phyloP scores from a whole-genome alignment of 208 protist genomes.

The Leishmania gerbilli region DNA sequence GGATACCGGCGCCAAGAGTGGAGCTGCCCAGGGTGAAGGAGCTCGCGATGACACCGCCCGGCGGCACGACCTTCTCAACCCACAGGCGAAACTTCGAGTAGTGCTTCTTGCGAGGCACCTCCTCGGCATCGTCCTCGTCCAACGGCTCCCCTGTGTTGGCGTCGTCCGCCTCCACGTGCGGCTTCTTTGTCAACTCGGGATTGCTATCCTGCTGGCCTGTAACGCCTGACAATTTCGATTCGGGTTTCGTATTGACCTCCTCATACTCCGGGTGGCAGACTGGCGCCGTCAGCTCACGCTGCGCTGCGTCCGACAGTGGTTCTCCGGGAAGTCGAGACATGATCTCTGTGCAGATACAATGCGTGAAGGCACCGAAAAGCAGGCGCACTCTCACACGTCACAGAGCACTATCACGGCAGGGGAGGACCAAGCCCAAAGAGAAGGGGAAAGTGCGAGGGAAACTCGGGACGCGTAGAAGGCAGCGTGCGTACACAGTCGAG shows the following conservation, averaged over 20 bases:
- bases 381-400: background rate
- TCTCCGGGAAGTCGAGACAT: slow-evolving; percentile 26
- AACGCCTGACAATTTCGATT: background rate
- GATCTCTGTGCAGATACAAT: background rate
- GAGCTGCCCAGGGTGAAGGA: slow-evolving; percentile 62
- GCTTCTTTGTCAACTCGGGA: slow-evolving; percentile 1
- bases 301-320: background rate
- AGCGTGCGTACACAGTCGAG: background rate
- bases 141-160: slow-evolving; percentile 5
- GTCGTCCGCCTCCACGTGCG: background rate
- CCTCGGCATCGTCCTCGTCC: slow-evolving; percentile 17
- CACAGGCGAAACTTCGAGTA: slow-evolving; percentile 12
- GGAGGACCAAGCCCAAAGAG: background rate
- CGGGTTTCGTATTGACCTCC: background rate
- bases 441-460: background rate
- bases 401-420: background rate
- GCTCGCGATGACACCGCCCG: slow-evolving; percentile 52
- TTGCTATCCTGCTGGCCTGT: background rate
- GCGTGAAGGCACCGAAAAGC: background rate
- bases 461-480: background rate
- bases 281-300: slow-evolving; percentile 1
- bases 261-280: background rate
- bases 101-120: slow-evolving; percentile 1
- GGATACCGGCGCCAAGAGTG: slow-evolving; percentile 69
- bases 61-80: slow-evolving; percentile 48